A percentile compares a stretch with the other conserved stretches of the same genome.
phyloP scores from a whole-genome alignment of 192 early-diverging fungal genomes.

The Coemansia sp. region DNA sequence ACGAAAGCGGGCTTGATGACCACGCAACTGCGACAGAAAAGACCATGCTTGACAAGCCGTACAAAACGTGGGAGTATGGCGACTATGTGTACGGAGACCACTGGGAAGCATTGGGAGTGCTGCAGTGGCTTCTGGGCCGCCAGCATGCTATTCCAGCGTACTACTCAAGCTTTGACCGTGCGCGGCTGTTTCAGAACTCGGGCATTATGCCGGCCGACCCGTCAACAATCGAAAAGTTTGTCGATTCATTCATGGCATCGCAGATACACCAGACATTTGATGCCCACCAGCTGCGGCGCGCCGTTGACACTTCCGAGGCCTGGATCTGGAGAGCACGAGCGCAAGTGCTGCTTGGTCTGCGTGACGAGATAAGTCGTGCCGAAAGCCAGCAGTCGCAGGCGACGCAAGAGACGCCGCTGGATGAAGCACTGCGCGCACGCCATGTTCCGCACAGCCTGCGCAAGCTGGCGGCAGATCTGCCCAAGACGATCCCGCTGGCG shows the following conservation, averaged over 20 bases:
- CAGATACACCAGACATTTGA: constrained; percentile 26
- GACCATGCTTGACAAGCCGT: constrained; percentile 49
- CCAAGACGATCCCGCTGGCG: constrained; percentile 51
- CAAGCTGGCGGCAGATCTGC: constrained; percentile 52
- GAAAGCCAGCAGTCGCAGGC: constrained; percentile 10
- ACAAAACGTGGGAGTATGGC: constrained; percentile 43
- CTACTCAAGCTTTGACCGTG: constrained; percentile 53
- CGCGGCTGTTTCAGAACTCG: constrained; percentile 53
- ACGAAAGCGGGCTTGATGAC: constrained; percentile 47
- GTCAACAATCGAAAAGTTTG: constrained; percentile 52
- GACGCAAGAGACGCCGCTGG: constrained; percentile 14
- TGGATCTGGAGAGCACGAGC: constrained; percentile 62
- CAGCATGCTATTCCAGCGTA: constrained; percentile 53
- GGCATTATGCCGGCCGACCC: constrained; percentile 57
- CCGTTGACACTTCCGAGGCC: constrained; percentile 54
- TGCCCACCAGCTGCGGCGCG: constrained; percentile 25
- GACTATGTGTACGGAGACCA: constrained; percentile 48
- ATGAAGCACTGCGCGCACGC: constrained; percentile 14
- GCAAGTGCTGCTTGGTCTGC: constrained; percentile 55
- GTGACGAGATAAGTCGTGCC: constrained; percentile 21
- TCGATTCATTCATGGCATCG: constrained; percentile 39
- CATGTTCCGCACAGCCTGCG: constrained; percentile 47
- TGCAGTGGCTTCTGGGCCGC: constrained; percentile 55
- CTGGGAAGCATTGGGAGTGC: constrained; percentile 55
- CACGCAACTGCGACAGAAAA: constrained; percentile 39